Evolutionary conservation across 2,329 filamentous ascomycete species (phyloP).

Genomic region (Biscogniauxia sp.): DNA sequence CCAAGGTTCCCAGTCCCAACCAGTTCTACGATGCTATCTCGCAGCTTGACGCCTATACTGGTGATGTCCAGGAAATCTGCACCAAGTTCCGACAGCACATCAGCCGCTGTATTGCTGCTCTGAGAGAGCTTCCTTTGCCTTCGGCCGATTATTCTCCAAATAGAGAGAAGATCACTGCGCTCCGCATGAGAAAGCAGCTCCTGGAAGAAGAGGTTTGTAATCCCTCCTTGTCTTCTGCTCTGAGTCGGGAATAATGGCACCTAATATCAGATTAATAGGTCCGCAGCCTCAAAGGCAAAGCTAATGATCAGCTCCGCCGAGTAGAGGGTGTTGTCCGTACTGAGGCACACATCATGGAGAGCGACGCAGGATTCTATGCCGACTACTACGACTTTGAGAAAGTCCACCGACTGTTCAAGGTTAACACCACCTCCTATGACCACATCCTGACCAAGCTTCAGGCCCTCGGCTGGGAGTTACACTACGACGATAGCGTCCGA

Average conservation of each 20-base stretch:
- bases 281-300: conserved; percentile 6
- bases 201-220: conserved; percentile 12
- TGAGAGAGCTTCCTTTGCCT: neutral
- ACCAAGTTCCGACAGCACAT: neutral
- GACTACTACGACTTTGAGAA: conserved; percentile 1
- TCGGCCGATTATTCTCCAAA: conserved; percentile 1
- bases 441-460: conserved; percentile 24
- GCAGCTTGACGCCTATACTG: neutral
- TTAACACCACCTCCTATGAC: conserved; percentile 18
- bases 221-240: neutral
- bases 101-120: neutral
- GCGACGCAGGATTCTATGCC: neutral
- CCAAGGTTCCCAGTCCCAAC: neutral
- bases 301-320: neutral
- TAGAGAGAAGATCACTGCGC: conserved; percentile 9
- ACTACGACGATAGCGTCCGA: conserved; percentile 11
- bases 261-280: conserved; percentile 11
- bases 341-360: neutral
- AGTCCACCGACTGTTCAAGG: conserved; percentile 8
- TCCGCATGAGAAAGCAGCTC: conserved; percentile 8
- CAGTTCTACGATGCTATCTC: neutral
- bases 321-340: conserved; percentile 1
- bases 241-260: neutral
- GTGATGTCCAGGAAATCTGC: neutral
- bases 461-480: conserved; percentile 22